Evolutionary conservation across 495 filamentous ascomycete species (phyloP).

Genomic region (Parachaetomium inaequale): DNA sequence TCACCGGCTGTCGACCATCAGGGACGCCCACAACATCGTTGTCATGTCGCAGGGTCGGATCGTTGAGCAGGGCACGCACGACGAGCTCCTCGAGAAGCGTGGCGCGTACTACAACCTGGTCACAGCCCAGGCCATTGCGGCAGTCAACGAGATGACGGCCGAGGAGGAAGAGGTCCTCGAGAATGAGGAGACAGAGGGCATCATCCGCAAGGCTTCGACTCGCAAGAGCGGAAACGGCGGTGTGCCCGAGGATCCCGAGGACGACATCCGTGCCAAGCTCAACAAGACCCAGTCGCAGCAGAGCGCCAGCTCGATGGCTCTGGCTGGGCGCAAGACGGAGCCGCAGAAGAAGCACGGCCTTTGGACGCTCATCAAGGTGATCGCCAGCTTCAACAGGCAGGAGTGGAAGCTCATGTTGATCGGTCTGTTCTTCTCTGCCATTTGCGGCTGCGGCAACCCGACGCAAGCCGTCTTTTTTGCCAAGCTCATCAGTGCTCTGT

Average conservation of each 20-base stretch:
- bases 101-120: conserved; percentile 57
- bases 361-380: conserved; percentile 81
- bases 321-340: conserved; percentile 53
- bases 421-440: conserved; percentile 71
- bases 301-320: conserved; percentile 65
- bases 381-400: conserved; percentile 73
- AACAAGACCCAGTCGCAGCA: conserved; percentile 62
- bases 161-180: conserved; percentile 45
- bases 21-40: conserved; percentile 90
- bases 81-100: conserved; percentile 57
- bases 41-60: conserved; percentile 82
- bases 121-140: conserved; percentile 54
- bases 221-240: conserved; percentile 19
- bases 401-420: conserved; percentile 72
- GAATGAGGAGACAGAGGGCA: conserved; percentile 43
- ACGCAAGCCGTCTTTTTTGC: conserved; percentile 87
- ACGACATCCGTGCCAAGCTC: conserved; percentile 54
- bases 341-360: conserved; percentile 57
- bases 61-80: conserved; percentile 78
- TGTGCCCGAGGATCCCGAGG: conserved; percentile 54
- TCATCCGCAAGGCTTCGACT: conserved; percentile 48
- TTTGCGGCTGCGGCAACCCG: conserved; percentile 82
- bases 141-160: conserved; percentile 52
- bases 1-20: conserved; percentile 91
- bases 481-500: conserved; percentile 66